These are phyloP conservation scores for Schrenkiella parvula DNA, from an alignment of 345 rosid species.

Conservation along the genomic window DNA sequence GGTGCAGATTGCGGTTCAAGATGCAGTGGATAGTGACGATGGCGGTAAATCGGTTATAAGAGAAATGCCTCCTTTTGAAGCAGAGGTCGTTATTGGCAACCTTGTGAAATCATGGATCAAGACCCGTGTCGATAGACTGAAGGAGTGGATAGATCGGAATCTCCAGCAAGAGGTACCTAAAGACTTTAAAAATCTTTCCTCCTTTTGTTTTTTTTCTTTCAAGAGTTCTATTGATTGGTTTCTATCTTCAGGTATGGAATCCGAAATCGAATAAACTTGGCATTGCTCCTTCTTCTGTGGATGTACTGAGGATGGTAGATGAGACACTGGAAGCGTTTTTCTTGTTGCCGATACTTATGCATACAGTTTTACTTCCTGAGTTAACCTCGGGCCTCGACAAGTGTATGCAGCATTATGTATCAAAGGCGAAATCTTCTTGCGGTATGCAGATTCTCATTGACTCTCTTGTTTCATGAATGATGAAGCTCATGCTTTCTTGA, in stretches of 20 bases:
- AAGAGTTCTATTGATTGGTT: background rate
- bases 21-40: slow-evolving; percentile 93
- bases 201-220: background rate
- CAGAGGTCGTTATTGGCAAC: slow-evolving; percentile 68
- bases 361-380: slow-evolving; percentile 74
- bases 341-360: slow-evolving; percentile 78
- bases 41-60: slow-evolving; percentile 95
- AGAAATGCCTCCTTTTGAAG: slow-evolving; percentile 98
- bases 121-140: slow-evolving; percentile 67
- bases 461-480: background rate
- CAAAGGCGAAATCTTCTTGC: slow-evolving; percentile 85
- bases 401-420: slow-evolving; percentile 72
- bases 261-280: slow-evolving; percentile 67
- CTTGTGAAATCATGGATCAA: slow-evolving; percentile 85
- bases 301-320: slow-evolving; percentile 76
- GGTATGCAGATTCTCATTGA: slow-evolving; percentile 43
- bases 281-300: slow-evolving; percentile 80
- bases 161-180: slow-evolving; percentile 76
- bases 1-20: slow-evolving; percentile 96
- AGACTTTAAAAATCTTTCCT: background rate
- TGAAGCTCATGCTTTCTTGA: slow-evolving; percentile 1
- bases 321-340: slow-evolving; percentile 93
- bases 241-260: slow-evolving; percentile 67
- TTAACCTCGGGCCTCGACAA: slow-evolving; percentile 69
- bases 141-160: slow-evolving; percentile 85